Conservation (phyloP, 768 basidiomycete species). For the Tricholoma hemisulphureum region DNA sequence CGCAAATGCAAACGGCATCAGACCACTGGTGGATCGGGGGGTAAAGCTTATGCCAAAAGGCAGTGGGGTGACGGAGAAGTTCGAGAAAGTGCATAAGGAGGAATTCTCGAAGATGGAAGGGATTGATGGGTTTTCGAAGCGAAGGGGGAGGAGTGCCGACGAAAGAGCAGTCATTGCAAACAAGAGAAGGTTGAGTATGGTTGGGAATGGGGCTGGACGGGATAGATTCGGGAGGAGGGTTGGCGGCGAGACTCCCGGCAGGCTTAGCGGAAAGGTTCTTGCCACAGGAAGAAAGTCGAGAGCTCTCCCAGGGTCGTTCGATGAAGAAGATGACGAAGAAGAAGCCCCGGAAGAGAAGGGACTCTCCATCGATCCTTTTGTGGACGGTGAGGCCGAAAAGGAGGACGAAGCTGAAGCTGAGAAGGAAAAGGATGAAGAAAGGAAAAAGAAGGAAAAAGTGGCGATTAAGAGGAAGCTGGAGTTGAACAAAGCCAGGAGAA, state of each 20-base stretch:
- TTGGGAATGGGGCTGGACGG: conserved; percentile 30
- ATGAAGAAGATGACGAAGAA: conserved; percentile 47
- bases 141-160: conserved; percentile 23
- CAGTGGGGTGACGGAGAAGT: conserved; percentile 38
- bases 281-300: conserved; percentile 44
- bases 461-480: conserved; percentile 65
- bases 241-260: conserved; percentile 23
- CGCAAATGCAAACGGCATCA: conserved; percentile 16
- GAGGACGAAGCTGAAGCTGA: conserved; percentile 35
- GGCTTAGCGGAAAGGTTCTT: conserved; percentile 43
- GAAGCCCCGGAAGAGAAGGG: conserved; percentile 41
- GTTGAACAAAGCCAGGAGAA: conserved; percentile 60
- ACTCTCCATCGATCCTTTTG: background rate
- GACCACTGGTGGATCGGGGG: conserved; percentile 18
- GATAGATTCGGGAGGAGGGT: conserved; percentile 22
- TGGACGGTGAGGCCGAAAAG: conserved; percentile 29
- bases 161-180: conserved; percentile 30
- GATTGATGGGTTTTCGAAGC: conserved; percentile 47
- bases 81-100: conserved; percentile 61
- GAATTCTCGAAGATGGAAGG: conserved; percentile 79
- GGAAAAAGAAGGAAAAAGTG: conserved; percentile 50
- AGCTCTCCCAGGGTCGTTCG: conserved; percentile 59
- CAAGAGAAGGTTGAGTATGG: conserved; percentile 55
- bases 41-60: conserved; percentile 32
- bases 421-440: conserved; percentile 45